Base-by-base conservation (phyloP, 345 rosid species). In the Acer yangbiense region DNA sequence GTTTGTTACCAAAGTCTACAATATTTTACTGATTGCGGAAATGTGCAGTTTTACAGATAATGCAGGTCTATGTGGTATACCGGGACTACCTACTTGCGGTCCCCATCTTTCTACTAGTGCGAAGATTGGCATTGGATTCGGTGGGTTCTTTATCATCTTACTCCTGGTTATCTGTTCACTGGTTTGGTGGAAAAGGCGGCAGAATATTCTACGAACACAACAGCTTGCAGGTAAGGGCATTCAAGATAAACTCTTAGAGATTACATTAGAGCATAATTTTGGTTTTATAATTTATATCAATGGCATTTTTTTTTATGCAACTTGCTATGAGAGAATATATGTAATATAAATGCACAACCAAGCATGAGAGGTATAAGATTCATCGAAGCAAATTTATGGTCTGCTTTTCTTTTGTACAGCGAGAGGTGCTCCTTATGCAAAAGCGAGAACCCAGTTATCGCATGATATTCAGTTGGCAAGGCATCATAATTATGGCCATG, bases 341-440 rank as follows among this genome's bases (percentile, higher is more conserved):
- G 8, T 43, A 21, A 35, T 18, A 14, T 32, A 46, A 25, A 9
- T 68, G 60, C 65, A 72, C 44, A 43, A n/a, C 60, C 52, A 71
- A 11, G 20, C 21, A 6, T 25, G 17, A n/a, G 6, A 9, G 70
- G 43, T 20, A 14, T 41, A 9, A 2, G 75, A 3, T 23, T 20
- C 9, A 29, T 76, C 7, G 0, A 17, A 25, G 54, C 52, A 64
- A 70, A 27, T 77, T 85, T 46, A 71, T 74, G 61, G 25, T 35
- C 46, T 50, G 8, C 5, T 48, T 46, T 84, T 9, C 39, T 65
- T 21, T 57, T 71, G 20, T 74, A 65, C 93, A 96, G 99, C 88
- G 50, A 90, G 98, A 90, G 98, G 95, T 63, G 98, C 99, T 69
- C 98, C 99, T 1, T 96, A 94, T 81, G 99, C 98, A n/a, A 96